These are phyloP conservation scores for Cutaneotrichosporon cutaneum DNA, from an alignment of 1,284 basidiomycete species.

Conservation along the genomic window DNA sequence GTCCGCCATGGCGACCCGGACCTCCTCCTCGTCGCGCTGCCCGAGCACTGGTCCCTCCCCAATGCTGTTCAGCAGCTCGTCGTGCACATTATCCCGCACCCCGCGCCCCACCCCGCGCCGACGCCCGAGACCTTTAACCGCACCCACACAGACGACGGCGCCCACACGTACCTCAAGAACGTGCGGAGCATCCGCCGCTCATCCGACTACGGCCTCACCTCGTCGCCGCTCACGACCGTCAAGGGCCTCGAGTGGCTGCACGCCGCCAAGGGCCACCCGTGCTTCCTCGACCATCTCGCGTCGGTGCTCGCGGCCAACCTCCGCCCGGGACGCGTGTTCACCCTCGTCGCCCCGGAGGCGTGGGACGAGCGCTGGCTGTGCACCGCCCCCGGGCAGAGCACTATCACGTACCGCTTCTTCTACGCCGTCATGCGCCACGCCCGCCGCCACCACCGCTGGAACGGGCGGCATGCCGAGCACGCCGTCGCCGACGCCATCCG, in stretches of 20 bases:
- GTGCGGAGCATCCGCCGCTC: background rate
- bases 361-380: constrained; percentile 9
- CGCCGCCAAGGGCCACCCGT: constrained; percentile 5
- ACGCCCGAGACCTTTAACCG: background rate
- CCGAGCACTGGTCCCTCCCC: background rate
- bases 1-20: constrained; percentile 3
- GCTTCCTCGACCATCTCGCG: background rate
- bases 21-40: constrained; percentile 2
- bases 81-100: background rate
- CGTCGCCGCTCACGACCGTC: background rate
- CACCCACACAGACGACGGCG: constrained; percentile 3
- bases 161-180: background rate
- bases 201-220: constrained; percentile 5
- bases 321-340: background rate
- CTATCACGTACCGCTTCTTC: constrained; percentile 7
- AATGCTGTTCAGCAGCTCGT: background rate
- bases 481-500: background rate
- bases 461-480: background rate
- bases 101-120: background rate
- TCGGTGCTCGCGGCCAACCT: constrained; percentile 2
- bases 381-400: background rate
- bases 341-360: background rate
- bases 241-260: constrained; percentile 7
- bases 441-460: background rate
- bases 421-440: constrained; percentile 5